Conservation (phyloP, 345 rosid genomes). For the Raphanus raphanistrum region DNA sequence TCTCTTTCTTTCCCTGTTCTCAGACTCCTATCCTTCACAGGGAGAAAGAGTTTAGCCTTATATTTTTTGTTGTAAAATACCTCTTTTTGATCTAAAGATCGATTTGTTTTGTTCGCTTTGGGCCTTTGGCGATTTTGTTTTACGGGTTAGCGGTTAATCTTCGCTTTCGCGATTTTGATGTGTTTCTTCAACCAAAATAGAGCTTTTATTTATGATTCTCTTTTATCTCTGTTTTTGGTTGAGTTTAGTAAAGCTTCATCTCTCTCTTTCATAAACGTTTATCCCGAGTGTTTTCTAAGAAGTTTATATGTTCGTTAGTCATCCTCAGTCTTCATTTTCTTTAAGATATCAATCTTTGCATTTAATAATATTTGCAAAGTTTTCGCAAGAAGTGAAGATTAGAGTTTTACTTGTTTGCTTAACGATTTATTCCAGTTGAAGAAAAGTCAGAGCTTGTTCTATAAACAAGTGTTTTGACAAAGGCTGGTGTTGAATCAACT, state of each 20-base stretch:
- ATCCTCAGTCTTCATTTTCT: background rate
- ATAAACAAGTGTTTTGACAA: background rate
- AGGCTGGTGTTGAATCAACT: background rate
- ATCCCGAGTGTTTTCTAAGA: background rate
- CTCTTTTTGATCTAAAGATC: no score
- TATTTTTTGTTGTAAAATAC: no score
- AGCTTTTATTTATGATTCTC: background rate
- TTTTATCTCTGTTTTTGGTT: background rate
- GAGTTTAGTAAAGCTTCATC: background rate
- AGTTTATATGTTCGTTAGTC: background rate
- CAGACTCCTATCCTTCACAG: no score
- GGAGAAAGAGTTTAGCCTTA: no score
- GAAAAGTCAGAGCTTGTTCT: no score
- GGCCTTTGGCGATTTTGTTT: background rate
- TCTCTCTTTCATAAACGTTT: background rate
- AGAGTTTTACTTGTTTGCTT: background rate
- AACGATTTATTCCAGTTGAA: background rate
- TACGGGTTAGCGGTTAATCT: background rate
- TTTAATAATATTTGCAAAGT: background rate
- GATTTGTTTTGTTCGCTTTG: background rate
- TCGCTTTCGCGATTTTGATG: background rate
- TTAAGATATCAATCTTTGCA: background rate
- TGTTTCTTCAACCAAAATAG: background rate
- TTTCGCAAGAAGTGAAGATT: background rate
- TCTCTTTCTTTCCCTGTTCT: no score